Percentiles rank a stretch among this genome's conserved stretches.
Conservation (phyloP, 768 basidiomycete species). For the Rhodosporidiobolus odoratus region DNA sequence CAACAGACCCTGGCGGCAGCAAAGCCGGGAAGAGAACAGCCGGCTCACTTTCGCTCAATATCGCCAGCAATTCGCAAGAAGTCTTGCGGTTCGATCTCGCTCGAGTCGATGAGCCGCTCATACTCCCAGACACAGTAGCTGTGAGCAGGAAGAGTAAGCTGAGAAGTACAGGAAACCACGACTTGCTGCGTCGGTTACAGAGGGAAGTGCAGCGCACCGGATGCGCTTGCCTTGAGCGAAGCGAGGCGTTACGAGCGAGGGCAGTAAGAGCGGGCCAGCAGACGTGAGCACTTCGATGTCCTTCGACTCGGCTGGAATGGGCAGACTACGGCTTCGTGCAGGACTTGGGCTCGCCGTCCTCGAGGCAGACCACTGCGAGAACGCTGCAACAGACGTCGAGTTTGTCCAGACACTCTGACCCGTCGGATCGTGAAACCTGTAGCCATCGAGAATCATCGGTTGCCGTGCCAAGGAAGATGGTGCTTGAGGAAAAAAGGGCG, state of each 20-base stretch:
- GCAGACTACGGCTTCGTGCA: slow-evolving; percentile 47
- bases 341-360: slow-evolving; percentile 18
- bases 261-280: slow-evolving; percentile 34
- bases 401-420: slow-evolving; percentile 81
- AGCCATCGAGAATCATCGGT: too few relatives aligned
- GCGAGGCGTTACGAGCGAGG: slow-evolving; percentile 61
- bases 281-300: slow-evolving; percentile 27
- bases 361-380: slow-evolving; percentile 60
- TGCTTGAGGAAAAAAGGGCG: background rate
- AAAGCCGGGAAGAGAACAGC: background rate
- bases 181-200: background rate
- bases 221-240: slow-evolving; percentile 70
- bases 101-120: slow-evolving; percentile 80
- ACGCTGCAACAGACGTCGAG: slow-evolving; percentile 70
- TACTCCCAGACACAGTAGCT: slow-evolving; percentile 55
- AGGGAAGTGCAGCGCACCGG: slow-evolving; percentile 54
- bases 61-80: slow-evolving; percentile 75
- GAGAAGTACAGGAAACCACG: background rate
- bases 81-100: slow-evolving; percentile 63
- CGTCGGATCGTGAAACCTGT: slow-evolving; percentile 83
- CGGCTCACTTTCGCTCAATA: slow-evolving; percentile 71
- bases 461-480: too few relatives aligned
- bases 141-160: background rate
- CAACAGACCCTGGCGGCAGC: background rate
- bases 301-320: slow-evolving; percentile 27